Conservation (phyloP, 208 protist species). For the Leishmania tarentolae region DNA sequence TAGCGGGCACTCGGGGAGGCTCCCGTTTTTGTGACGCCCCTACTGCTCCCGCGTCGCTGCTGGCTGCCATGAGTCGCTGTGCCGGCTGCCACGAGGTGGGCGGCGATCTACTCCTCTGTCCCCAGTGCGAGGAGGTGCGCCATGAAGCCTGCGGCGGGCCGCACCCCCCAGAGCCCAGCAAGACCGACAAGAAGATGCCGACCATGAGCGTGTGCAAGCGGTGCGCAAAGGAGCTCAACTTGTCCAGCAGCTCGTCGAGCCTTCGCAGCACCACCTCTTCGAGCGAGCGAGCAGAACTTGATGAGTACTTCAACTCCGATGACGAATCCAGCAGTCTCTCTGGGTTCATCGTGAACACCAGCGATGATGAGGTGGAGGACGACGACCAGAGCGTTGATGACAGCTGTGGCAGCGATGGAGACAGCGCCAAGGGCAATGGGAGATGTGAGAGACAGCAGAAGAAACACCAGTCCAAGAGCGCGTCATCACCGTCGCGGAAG, state of each 20-base stretch:
- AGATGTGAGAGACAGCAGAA: neutral
- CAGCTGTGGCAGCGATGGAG: neutral
- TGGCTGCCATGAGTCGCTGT: conserved; percentile 11
- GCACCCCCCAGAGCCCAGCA: conserved; percentile 33
- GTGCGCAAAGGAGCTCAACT: conserved; percentile 30
- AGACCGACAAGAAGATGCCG: conserved; percentile 6
- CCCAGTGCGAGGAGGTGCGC: conserved; percentile 50
- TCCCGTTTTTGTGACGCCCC: neutral
- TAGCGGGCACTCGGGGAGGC: neutral
- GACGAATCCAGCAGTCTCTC: conserved; percentile 54
- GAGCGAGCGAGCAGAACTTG: conserved; percentile 54
- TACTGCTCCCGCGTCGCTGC: neutral
- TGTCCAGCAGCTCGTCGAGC: conserved; percentile 41
- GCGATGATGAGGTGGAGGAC: conserved; percentile 51
- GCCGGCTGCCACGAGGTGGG: conserved; percentile 38
- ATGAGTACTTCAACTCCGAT: conserved; percentile 41
- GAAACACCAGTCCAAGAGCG: neutral
- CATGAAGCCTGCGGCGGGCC: conserved; percentile 85
- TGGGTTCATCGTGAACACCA: conserved; percentile 61
- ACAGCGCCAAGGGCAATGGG: neutral
- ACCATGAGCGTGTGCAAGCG: conserved; percentile 16
- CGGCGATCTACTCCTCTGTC: conserved; percentile 67
- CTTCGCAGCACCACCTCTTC: conserved; percentile 74
- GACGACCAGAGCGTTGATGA: conserved; percentile 15
- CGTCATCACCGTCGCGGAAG: neutral